Base-by-base conservation (phyloP, 768 basidiomycete genomes). In the Coprinopsis cinerea region DNA sequence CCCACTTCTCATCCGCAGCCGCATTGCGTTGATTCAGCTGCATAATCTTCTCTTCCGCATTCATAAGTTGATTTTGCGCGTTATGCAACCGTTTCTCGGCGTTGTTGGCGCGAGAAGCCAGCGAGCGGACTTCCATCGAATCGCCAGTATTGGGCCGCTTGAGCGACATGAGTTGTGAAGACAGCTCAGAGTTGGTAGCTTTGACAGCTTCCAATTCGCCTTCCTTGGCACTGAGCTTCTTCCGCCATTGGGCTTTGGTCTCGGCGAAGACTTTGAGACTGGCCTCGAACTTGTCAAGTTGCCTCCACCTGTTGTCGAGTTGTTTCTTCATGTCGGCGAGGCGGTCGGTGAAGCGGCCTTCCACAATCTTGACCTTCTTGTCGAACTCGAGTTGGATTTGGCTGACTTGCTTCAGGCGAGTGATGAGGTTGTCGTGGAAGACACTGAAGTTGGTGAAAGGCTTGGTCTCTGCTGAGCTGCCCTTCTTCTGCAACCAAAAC, bases 351-450 rank as follows among this genome's bases (percentile, higher is more conserved):
- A 86, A 90, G 20, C 75, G 75, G 3, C 67, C 67, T 59, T 97
- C 95, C 0, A 80, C 77, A 17, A 92, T 89, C 64, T 91, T 92
- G 54, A 75, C 74, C 10, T 87, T 80, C 60, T 82, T 87, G 61
- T 97, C 93, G 60, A 95, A 96, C 57, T 92, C 83, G 25, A 78
- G 64, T 63, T 92, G 85, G 28, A 97, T 87, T 55, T 90, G 83
- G 47, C 81, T 86, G 51, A 98, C 78, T 0, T 83, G 74, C 60
- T 92, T 92, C 24, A 99, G 74, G 11, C 94, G 81, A 1, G 83
- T 80, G 60, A 96, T 86, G 20, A 99, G 79, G 57, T 92, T 93
- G 66, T 96, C 93, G 57, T 95, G 90, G 75, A 99, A 96, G 48
- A 92, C 85, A 55, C 78, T 72, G 59, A 97, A 96, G 67, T 95